Base-by-base conservation (phyloP, 2,329 filamentous ascomycete genomes). In the Pestalotiopsis sp. region DNA sequence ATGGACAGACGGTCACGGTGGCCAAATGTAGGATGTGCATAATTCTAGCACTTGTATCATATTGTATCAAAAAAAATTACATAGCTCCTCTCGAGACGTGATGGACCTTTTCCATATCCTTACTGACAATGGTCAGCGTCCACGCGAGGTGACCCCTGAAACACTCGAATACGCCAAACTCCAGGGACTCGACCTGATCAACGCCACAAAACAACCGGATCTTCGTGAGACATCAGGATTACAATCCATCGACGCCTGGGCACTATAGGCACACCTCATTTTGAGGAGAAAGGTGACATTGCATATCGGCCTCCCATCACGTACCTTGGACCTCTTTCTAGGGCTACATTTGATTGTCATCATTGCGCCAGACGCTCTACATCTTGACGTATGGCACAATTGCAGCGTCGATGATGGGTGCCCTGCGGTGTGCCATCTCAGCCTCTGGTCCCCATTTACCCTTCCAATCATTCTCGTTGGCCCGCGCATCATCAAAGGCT, bases 391-490 rank as follows among this genome's bases (percentile, higher is more conserved):
- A 90, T 14, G 88, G 87, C 68, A 90, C 87, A 73, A 90, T 86
- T 2, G 88, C 87, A 79, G 91, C 91, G 79, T 91, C 89, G 70
- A 91, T 90, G 56, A 86, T 77, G 1, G 88, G 89, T 63, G 82
- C 77, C 62, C 84, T 81, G 67, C 89, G 83, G 52, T 84, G 83
- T 69, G 81, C 84, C 69, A 89, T 88, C 11, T 85, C 80, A 45
- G 79, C 84, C 81, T 98, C 95, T 4, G 87, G 85, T 17, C 87
- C 88, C 94, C 94, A 97, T 71, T 86, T 87, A 39, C 81, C 83
- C 78, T 93, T 93, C 93, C 94, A 98, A 67, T 86, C 81, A 70
- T 81, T 79, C 79, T 97, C 93, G 67, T 86, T 84, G 12, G 82
- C 81, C 65, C 90, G 83, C 3, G 93, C 91, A 66, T 87, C 84